Conservation (phyloP, 1,284 basidiomycete species). For the Pseudozyma thailandica region DNA sequence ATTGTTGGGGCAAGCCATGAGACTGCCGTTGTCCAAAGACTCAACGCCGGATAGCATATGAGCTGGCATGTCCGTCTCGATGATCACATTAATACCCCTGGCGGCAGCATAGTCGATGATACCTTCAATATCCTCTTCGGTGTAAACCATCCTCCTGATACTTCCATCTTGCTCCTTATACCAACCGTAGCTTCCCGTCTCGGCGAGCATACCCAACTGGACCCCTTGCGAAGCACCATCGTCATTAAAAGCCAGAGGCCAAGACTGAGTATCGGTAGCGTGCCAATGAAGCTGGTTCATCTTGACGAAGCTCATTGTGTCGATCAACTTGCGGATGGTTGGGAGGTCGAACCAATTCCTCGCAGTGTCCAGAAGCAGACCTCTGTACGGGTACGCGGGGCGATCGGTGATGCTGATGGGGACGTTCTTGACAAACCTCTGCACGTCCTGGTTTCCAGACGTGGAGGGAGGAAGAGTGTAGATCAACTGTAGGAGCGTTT, state of each 20-base stretch:
- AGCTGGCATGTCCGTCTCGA: slow-evolving; percentile 80
- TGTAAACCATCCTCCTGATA: slow-evolving; percentile 72
- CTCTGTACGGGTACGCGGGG: slow-evolving; percentile 72
- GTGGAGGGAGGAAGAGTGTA: slow-evolving; percentile 69
- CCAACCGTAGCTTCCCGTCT: slow-evolving; percentile 77
- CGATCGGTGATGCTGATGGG: slow-evolving; percentile 69
- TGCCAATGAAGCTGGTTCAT: slow-evolving; percentile 81
- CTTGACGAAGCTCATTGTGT: slow-evolving; percentile 88
- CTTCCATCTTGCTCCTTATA: slow-evolving; percentile 49
- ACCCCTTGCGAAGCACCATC: slow-evolving; percentile 3
- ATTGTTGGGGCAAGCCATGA: slow-evolving; percentile 77
- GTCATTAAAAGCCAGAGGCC: slow-evolving; percentile 75
- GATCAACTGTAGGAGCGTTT: slow-evolving; percentile 81
- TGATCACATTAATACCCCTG: slow-evolving; percentile 81
- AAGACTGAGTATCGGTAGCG: slow-evolving; percentile 74
- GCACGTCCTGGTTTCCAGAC: background rate
- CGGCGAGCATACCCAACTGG: slow-evolving; percentile 75
- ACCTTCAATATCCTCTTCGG: slow-evolving; percentile 73
- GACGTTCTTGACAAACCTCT: slow-evolving; percentile 71
- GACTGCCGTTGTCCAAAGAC: slow-evolving; percentile 75
- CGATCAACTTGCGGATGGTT: slow-evolving; percentile 79
- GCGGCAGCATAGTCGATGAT: slow-evolving; percentile 79
- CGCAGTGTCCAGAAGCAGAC: slow-evolving; percentile 83
- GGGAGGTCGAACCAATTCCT: slow-evolving; percentile 73
- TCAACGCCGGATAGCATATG: slow-evolving; percentile 78